Base-by-base conservation (phyloP, 331 rosid genomes). In the Malus hybrid region DNA sequence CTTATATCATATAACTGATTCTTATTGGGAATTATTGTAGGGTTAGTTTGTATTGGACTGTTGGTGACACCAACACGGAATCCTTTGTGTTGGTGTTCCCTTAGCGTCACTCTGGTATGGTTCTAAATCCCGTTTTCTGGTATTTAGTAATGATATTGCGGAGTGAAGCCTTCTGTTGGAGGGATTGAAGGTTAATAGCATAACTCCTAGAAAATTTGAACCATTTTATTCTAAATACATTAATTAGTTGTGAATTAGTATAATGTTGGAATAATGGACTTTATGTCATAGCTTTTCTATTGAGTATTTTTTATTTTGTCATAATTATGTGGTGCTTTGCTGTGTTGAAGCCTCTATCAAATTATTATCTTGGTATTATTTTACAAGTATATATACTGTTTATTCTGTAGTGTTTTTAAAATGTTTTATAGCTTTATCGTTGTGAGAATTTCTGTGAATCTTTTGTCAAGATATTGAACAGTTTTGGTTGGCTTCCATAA, bases 31-130 rank as follows among this genome's bases (percentile, higher is more conserved):
- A 87, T 82, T 86, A 74, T 85, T 88, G 96, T 93, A 91, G 96
- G 98, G 83, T 91, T 89, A 89, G 96, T 89, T 72, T 93, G 50
- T 87, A 73, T 87, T 88, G 93, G 91, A 88, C 87, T 80, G 74
- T 81, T 93, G 77, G 98, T 93, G 86, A 89, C 92, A 91, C 96
- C 92, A 91, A 87, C 90, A 88, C 85, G 88, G 84, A 84, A 85
- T 86, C 71, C 82, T 80, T 87, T 87, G 81, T 89, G 98, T 93
- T 93, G 93, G 96, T 93, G 96, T 91, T 87, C 83, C 89, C 90
- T 78, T 92, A 85, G 85, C 96, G 42, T 88, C 72, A 79, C 90
- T 79, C 90, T 86, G 97, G 94, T 93, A 93, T 93, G 97, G 90
- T 91, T 89, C 96, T 93, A 84, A 85, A 86, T 89, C 93, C 88